phyloP scores from a whole-genome alignment of 1,284 basidiomycete genomes.

The Pulveroboletus sp. region DNA sequence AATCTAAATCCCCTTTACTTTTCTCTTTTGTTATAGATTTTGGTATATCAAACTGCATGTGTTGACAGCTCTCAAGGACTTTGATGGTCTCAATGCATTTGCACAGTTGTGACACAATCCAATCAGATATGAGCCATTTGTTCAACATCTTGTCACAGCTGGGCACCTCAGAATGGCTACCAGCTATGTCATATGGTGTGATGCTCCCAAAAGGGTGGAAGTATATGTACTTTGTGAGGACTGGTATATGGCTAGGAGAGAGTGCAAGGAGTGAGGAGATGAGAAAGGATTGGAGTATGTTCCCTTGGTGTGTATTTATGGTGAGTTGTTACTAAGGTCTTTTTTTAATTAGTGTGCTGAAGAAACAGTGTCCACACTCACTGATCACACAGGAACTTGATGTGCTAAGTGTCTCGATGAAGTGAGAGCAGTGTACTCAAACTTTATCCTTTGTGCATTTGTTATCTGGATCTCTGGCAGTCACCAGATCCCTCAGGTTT shows the following conservation, averaged over 20 bases:
- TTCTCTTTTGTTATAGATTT: constrained; percentile 52
- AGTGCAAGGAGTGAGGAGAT: constrained; percentile 84
- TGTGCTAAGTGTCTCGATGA: constrained; percentile 63
- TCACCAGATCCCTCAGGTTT: background rate
- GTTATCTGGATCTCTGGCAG: background rate
- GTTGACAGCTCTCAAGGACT: constrained; percentile 74
- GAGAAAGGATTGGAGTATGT: constrained; percentile 77
- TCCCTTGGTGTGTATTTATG: constrained; percentile 1
- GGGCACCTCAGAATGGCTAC: constrained; percentile 74
- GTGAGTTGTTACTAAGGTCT: constrained; percentile 3
- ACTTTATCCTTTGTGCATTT: background rate
- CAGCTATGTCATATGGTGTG: constrained; percentile 76
- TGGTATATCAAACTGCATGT: constrained; percentile 91
- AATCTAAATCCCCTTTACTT: background rate
- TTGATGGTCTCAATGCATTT: constrained; percentile 80
- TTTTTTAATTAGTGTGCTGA: constrained; percentile 56
- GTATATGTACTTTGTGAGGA: constrained; percentile 86
- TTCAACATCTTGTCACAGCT: constrained; percentile 71
- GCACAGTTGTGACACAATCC: constrained; percentile 85
- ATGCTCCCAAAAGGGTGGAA: constrained; percentile 77
- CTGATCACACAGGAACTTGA: constrained; percentile 78
- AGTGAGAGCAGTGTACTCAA: constrained; percentile 33
- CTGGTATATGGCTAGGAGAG: constrained; percentile 82
- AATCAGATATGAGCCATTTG: constrained; percentile 94
- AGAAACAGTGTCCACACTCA: constrained; percentile 70